A percentile compares a stretch with the other conserved stretches of the same genome.
These are phyloP conservation scores for Porphyrellus cyaneotinctus DNA, from an alignment of 768 basidiomycete species.

Conservation along the genomic window DNA sequence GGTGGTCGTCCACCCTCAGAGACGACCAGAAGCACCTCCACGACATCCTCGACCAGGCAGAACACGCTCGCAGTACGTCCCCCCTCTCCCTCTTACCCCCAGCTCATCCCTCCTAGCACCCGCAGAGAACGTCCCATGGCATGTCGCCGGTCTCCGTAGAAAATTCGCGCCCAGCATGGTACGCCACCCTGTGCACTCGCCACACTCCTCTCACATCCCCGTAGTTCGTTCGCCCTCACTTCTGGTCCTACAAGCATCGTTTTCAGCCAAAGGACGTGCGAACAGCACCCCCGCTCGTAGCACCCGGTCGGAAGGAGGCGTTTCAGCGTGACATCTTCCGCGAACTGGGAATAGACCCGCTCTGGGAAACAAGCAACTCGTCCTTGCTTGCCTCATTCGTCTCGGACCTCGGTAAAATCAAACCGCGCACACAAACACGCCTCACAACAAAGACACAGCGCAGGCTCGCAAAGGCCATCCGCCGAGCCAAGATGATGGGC, in stretches of 20 bases:
- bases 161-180: slow-evolving; percentile 25
- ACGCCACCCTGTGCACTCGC: not conserved
- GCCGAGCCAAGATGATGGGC: slow-evolving; percentile 90
- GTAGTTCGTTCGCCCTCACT: slow-evolving; percentile 47
- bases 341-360: slow-evolving; percentile 68
- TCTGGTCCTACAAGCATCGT: slow-evolving; percentile 40
- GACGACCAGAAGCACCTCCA: slow-evolving; percentile 22
- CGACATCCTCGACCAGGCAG: slow-evolving; percentile 26
- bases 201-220: not conserved
- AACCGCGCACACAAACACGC: slow-evolving; percentile 59
- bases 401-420: slow-evolving; percentile 79
- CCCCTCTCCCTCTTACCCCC: no score
- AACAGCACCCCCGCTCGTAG: slow-evolving; percentile 41
- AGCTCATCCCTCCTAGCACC: slow-evolving; percentile 8
- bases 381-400: slow-evolving; percentile 54
- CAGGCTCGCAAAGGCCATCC: slow-evolving; percentile 76
- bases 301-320: slow-evolving; percentile 53
- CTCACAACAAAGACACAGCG: slow-evolving; percentile 80
- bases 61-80: slow-evolving; percentile 14
- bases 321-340: slow-evolving; percentile 63
- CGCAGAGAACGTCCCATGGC: slow-evolving; percentile 17
- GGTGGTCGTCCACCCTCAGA: slow-evolving; percentile 13
- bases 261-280: slow-evolving; percentile 19
- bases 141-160: slow-evolving; percentile 24
- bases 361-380: slow-evolving; percentile 62